Evolutionary conservation across 2,329 filamentous ascomycete species (phyloP).

Genomic region (Coniosporium tulheliwenetii): DNA sequence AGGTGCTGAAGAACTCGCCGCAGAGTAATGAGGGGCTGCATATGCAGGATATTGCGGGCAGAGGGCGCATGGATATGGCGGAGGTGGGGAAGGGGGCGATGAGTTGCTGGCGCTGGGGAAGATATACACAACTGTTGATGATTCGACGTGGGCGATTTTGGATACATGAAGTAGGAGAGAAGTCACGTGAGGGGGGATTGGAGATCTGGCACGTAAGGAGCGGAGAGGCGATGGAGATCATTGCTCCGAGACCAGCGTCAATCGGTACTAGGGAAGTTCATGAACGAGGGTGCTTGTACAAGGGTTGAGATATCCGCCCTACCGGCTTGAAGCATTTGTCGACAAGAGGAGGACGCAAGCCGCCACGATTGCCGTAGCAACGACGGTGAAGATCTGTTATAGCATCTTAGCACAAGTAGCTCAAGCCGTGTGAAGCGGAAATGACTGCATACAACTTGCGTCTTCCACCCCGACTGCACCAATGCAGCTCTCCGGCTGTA

Average conservation of each 20-base stretch:
- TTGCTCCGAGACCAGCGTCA: no score
- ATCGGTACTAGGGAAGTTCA: neutral
- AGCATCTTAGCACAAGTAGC: no score
- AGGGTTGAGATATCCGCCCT: neutral
- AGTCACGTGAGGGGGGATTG: conserved; percentile 14
- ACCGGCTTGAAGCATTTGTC: conserved; percentile 15
- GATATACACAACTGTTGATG: conserved; percentile 85
- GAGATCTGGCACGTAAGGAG: neutral
- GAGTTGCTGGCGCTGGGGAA: conserved; percentile 59
- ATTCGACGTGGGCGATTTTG: conserved; percentile 78
- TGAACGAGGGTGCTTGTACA: neutral
- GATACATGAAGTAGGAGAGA: conserved; percentile 24
- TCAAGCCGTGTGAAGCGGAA: no score
- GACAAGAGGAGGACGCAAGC: conserved; percentile 48
- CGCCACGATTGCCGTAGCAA: conserved; percentile 47
- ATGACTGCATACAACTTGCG: conserved; percentile 57
- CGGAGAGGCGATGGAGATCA: neutral
- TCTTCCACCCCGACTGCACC: conserved; percentile 89
- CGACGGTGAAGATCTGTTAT: conserved; percentile 47
- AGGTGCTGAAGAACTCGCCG: conserved; percentile 48
- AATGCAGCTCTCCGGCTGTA: conserved; percentile 67
- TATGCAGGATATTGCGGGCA: conserved; percentile 56
- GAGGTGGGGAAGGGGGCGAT: conserved; percentile 66
- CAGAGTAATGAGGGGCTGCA: conserved; percentile 75
- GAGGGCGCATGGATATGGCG: conserved; percentile 46